Evolutionary conservation across 176 grass and related monocot species (phyloP).

Genomic region (Rhynchospora tenuis): DNA sequence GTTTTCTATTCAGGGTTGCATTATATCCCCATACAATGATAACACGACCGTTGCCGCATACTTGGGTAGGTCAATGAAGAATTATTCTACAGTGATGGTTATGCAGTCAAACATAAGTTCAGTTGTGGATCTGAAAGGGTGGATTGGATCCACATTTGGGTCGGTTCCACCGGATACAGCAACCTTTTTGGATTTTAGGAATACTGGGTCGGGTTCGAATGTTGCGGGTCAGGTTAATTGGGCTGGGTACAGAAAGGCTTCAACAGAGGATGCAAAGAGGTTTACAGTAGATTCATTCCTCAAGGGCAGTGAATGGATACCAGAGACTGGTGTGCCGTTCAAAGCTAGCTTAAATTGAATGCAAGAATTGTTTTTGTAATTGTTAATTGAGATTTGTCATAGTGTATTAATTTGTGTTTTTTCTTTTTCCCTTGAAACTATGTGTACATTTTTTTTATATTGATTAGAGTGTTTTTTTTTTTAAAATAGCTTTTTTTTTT

Average conservation of each 20-base stretch:
- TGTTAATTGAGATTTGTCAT: not conserved
- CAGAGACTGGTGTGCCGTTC: conserved; percentile 16
- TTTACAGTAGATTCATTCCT: conserved; percentile 34
- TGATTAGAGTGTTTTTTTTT: no score
- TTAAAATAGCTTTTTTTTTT: no score
- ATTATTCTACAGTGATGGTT: conserved; percentile 32
- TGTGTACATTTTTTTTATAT: not conserved
- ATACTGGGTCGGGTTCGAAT: conserved; percentile 22
- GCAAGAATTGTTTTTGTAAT: not conserved
- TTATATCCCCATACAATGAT: conserved; percentile 6
- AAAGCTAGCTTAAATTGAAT: conserved; percentile 27
- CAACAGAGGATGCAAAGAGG: conserved; percentile 20
- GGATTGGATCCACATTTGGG: not conserved
- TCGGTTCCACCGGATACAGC: not conserved
- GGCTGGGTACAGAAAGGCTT: not conserved
- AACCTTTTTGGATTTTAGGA: conserved; percentile 24
- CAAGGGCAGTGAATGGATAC: conserved; percentile 30
- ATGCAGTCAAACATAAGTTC: conserved; percentile 35
- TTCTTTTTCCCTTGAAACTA: not conserved
- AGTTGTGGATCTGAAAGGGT: conserved; percentile 2
- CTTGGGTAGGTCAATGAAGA: conserved; percentile 30
- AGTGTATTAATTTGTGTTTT: not conserved
- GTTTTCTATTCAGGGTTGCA: conserved; percentile 29
- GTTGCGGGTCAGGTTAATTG: conserved; percentile 21
- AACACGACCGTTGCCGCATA: not conserved